These are phyloP conservation scores for Blumeria graminis DNA, from an alignment of 2,329 filamentous ascomycete genomes.

Conservation along the genomic window DNA sequence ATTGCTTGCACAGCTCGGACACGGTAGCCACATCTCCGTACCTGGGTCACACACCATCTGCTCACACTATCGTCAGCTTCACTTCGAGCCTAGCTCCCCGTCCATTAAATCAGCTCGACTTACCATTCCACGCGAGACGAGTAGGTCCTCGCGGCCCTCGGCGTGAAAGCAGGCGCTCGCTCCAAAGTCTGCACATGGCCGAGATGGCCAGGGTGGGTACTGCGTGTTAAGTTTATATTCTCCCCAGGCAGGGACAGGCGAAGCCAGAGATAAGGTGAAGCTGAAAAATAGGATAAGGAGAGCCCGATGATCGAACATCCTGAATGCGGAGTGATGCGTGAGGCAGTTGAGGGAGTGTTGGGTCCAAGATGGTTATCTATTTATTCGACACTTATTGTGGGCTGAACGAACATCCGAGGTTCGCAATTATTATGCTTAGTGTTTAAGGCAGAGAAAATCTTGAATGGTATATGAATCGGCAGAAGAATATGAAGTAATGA, in stretches of 20 bases:
- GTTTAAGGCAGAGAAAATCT: too few species aligned
- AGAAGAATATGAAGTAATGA: too few species aligned
- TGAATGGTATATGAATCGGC: too few species aligned
- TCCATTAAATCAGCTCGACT: background rate
- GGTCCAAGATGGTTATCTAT: too few species aligned
- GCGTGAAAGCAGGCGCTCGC: background rate
- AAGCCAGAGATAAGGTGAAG: background rate
- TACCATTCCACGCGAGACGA: background rate
- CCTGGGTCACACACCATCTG: background rate
- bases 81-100: too few species aligned
- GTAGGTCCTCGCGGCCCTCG: background rate
- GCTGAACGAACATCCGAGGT: too few species aligned
- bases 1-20: background rate
- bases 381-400: too few species aligned
- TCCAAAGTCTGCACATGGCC: background rate
- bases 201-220: background rate
- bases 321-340: too few species aligned
- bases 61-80: background rate
- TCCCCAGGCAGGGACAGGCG: background rate
- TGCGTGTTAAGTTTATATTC: background rate
- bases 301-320: background rate
- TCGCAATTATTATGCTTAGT: too few species aligned
- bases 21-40: conserved; percentile 1
- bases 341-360: too few species aligned
- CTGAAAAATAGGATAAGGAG: background rate